Conservation (phyloP, 2,329 filamentous ascomycete species). For the Dactylellina cionopaga region DNA sequence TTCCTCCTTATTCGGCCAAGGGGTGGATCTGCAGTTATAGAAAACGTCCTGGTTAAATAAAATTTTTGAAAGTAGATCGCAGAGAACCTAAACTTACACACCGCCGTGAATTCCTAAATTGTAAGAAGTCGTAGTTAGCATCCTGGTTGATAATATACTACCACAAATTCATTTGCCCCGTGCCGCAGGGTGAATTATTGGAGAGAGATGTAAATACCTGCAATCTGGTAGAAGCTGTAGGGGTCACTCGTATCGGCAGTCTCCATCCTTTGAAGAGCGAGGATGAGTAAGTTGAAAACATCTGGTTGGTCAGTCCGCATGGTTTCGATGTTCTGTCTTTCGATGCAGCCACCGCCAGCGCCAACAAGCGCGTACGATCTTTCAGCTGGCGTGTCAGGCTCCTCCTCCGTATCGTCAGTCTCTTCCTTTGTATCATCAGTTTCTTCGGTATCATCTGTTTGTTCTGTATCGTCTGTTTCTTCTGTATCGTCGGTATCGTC, state of each 20-base stretch:
- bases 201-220: not conserved
- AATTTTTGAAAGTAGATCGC: too few relatives aligned
- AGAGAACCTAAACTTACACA: not conserved
- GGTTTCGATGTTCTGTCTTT: too few relatives aligned
- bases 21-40: not conserved
- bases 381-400: not conserved
- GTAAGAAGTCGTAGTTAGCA: too few relatives aligned
- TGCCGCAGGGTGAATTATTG: too few relatives aligned
- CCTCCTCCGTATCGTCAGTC: not conserved
- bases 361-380: too few relatives aligned
- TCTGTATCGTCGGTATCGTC: not conserved
- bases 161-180: too few relatives aligned
- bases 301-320: constrained; percentile 9
- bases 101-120: constrained; percentile 12
- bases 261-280: not conserved
- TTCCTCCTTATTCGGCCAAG: constrained; percentile 3
- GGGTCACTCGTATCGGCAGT: not conserved
- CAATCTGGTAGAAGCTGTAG: not conserved
- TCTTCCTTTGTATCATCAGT: too few relatives aligned
- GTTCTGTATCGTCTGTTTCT: too few relatives aligned
- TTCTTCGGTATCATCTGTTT: too few relatives aligned
- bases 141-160: too few relatives aligned
- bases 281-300: constrained; percentile 15
- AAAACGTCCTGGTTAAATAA: too few relatives aligned
- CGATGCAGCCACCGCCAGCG: too few relatives aligned